Evolutionary conservation across 495 filamentous ascomycete species (phyloP).

Genomic region (Aspergillus saccharolyticus): DNA sequence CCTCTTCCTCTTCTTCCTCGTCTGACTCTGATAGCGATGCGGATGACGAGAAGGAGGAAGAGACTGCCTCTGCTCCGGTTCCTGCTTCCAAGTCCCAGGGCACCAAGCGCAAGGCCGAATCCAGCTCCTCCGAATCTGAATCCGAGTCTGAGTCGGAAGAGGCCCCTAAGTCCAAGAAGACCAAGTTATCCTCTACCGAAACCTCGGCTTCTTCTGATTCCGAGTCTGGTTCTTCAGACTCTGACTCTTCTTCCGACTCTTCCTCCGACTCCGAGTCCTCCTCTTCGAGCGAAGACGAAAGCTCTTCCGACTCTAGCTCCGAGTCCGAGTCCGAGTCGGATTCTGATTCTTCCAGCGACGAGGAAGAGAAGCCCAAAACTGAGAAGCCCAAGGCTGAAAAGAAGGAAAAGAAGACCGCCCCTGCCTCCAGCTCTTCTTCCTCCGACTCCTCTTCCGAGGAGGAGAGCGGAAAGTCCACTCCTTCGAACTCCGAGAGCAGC

Average conservation of each 20-base stretch:
- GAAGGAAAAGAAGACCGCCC: slow-evolving; percentile 7
- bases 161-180: slow-evolving; percentile 39
- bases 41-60: slow-evolving; percentile 54
- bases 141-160: slow-evolving; percentile 42
- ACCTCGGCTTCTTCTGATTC: slow-evolving; percentile 23
- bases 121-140: slow-evolving; percentile 42
- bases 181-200: slow-evolving; percentile 23
- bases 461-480: slow-evolving; percentile 2
- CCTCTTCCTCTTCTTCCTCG: slow-evolving; percentile 34
- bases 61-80: slow-evolving; percentile 26
- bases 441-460: slow-evolving; percentile 28
- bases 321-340: slow-evolving; percentile 39
- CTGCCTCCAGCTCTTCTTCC: slow-evolving; percentile 21
- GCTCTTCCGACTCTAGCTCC: slow-evolving; percentile 22
- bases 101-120: slow-evolving; percentile 62
- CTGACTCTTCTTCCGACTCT: slow-evolving; percentile 32
- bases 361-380: neutral
- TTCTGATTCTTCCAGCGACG: slow-evolving; percentile 22
- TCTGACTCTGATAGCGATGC: slow-evolving; percentile 55
- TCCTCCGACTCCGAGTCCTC: slow-evolving; percentile 26
- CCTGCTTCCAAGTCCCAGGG: slow-evolving; percentile 34
- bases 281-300: slow-evolving; percentile 15
- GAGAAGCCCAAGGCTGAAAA: neutral
- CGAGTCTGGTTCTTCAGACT: slow-evolving; percentile 19
- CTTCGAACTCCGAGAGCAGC: slow-evolving; percentile 26